Conservation (phyloP, 2,329 filamentous ascomycete species). For the Aspergillaceae sp. region DNA sequence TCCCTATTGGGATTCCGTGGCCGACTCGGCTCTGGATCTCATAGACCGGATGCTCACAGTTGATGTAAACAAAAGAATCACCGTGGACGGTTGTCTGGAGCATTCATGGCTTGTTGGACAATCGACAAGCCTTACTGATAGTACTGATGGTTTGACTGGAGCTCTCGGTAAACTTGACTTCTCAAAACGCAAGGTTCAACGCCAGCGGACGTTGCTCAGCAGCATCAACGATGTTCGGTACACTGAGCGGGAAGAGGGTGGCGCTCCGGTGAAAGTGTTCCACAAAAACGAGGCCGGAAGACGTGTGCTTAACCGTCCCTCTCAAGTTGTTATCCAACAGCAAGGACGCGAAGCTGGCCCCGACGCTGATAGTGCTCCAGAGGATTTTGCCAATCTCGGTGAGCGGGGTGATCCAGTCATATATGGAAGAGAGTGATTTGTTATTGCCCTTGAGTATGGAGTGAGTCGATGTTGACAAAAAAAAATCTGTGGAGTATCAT, state of each 20-base stretch:
- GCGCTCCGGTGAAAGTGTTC: constrained; percentile 62
- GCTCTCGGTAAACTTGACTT: constrained; percentile 77
- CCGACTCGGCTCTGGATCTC: constrained; percentile 79
- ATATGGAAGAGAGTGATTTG: constrained; percentile 55
- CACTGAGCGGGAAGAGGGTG: constrained; percentile 46
- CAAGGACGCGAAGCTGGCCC: constrained; percentile 53
- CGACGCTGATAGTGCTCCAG: constrained; percentile 55
- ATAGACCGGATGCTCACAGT: constrained; percentile 94
- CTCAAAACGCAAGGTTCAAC: constrained; percentile 64
- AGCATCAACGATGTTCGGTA: constrained; percentile 68
- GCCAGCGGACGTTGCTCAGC: constrained; percentile 79
- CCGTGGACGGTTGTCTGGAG: constrained; percentile 79
- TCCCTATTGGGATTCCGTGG: constrained; percentile 87
- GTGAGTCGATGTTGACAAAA: constrained; percentile 1
- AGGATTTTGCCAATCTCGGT: constrained; percentile 76
- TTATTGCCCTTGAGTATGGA: constrained; percentile 20
- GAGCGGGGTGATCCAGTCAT: constrained; percentile 76
- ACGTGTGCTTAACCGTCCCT: constrained; percentile 36
- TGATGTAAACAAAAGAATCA: constrained; percentile 72
- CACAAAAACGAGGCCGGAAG: constrained; percentile 56
- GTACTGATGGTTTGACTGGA: constrained; percentile 85
- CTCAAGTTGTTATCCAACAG: constrained; percentile 15
- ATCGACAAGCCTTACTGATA: constrained; percentile 60
- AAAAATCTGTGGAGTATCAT: neutral
- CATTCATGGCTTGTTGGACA: constrained; percentile 79